Evolutionary conservation across 108 stramenopile genomes (phyloP).

Genomic region (Seminavis robusta): DNA sequence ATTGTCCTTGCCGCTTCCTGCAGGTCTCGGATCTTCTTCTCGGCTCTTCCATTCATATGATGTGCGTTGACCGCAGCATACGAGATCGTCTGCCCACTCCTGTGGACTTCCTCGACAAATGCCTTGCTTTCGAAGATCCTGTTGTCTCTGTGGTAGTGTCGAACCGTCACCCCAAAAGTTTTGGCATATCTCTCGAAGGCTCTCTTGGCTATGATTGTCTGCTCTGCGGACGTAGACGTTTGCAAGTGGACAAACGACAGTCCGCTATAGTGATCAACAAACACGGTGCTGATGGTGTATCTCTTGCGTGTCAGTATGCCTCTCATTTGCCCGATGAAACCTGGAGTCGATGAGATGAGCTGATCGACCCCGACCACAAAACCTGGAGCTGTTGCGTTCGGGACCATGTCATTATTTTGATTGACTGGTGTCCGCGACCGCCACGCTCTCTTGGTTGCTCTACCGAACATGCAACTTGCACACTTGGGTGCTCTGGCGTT

Average conservation of each 20-base stretch:
- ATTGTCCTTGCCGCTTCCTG: conserved; percentile 45
- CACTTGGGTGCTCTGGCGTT: conserved; percentile 30
- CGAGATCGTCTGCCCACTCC: conserved; percentile 17
- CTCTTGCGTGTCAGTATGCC: conserved; percentile 32
- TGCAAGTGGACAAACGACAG: conserved; percentile 33
- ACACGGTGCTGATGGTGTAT: conserved; percentile 32
- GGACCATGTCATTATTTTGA: background rate
- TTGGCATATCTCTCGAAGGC: conserved; percentile 35
- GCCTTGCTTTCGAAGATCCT: conserved; percentile 34
- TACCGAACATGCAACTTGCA: conserved; percentile 18
- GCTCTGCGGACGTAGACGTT: conserved; percentile 14
- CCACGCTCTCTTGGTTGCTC: conserved; percentile 7
- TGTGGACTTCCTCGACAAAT: conserved; percentile 13
- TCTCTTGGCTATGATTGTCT: conserved; percentile 31
- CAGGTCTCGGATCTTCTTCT: conserved; percentile 30
- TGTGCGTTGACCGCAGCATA: conserved; percentile 55
- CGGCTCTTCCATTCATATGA: conserved; percentile 46
- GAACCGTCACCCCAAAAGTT: conserved; percentile 7
- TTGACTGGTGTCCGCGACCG: background rate
- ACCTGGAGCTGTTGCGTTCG: conserved; percentile 34
- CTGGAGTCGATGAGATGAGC: conserved; percentile 38
- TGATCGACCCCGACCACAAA: conserved; percentile 44
- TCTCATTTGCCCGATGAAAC: conserved; percentile 40
- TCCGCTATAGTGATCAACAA: conserved; percentile 26
- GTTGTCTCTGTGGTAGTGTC: conserved; percentile 56